phyloP scores from a whole-genome alignment of 2,329 filamentous ascomycete genomes.

The Epichloe brachyelytri region DNA sequence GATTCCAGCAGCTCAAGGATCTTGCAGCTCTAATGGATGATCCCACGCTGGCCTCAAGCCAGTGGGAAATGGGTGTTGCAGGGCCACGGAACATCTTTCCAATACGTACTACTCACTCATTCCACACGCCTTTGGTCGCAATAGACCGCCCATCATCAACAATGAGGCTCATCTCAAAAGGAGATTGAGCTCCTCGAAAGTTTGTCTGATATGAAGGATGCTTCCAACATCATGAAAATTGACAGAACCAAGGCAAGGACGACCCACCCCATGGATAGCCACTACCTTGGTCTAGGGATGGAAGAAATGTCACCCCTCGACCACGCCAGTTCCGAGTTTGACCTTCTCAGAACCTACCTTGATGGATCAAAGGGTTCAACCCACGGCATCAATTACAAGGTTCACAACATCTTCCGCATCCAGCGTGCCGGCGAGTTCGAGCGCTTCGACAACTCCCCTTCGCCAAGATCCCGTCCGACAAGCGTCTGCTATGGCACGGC shows the following conservation, averaged over 20 bases:
- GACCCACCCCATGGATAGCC: conserved; percentile 56
- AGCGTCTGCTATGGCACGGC: conserved; percentile 77
- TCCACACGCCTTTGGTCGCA: conserved; percentile 67
- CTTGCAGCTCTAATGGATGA: conserved; percentile 54
- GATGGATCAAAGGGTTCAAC: conserved; percentile 51
- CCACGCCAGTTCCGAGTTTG: conserved; percentile 46
- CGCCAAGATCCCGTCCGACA: conserved; percentile 44
- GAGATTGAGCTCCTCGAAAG: conserved; percentile 73
- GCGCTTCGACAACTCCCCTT: conserved; percentile 50
- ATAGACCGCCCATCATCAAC: conserved; percentile 55
- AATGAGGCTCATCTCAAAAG: conserved; percentile 46
- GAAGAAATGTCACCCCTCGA: conserved; percentile 64
- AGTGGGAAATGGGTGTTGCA: conserved; percentile 25
- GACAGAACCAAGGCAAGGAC: conserved; percentile 35
- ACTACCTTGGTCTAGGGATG: conserved; percentile 58
- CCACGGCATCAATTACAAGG: conserved; percentile 45
- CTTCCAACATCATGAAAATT: conserved; percentile 62
- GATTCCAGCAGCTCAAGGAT: conserved; percentile 66
- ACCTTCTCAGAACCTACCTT: conserved; percentile 55
- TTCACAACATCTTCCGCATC: conserved; percentile 73
- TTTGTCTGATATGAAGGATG: conserved; percentile 74
- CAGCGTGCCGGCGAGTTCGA: conserved; percentile 59
- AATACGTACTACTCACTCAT: conserved; percentile 74
- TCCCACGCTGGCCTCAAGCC: conserved; percentile 28
- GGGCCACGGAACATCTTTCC: conserved; percentile 50